Conservation (phyloP, 164 flowering plant genomes). For the Vitis cinerea region DNA sequence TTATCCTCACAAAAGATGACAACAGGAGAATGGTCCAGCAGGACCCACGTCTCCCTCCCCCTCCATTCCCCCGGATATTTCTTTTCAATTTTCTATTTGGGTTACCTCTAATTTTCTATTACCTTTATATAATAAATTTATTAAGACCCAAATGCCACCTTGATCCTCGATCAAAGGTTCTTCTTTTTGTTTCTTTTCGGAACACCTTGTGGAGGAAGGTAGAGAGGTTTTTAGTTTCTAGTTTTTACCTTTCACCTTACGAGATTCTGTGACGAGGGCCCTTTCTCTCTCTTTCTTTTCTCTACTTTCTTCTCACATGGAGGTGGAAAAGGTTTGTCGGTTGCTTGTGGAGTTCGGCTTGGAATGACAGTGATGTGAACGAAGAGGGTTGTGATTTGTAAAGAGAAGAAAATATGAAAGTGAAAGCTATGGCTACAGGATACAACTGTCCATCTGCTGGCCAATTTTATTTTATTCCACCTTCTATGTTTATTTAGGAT, state of each 20-base stretch:
- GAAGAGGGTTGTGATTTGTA: not conserved
- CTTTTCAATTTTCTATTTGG: conserved; percentile 18
- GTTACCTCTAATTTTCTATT: not conserved
- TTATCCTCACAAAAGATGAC: conserved; percentile 39
- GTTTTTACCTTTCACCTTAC: not conserved
- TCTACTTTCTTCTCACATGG: too few species aligned
- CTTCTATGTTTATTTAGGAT: too few species aligned
- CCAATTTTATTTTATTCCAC: not conserved
- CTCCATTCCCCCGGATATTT: conserved; percentile 19
- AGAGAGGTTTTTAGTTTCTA: not conserved
- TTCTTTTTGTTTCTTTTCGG: not conserved
- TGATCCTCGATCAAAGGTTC: not conserved
- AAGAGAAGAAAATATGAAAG: not conserved
- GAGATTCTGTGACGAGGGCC: conserved; percentile 2
- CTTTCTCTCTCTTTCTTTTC: too few species aligned
- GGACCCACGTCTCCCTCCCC: conserved; percentile 25
- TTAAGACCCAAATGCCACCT: not conserved
- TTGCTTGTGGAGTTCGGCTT: conserved; percentile 27
- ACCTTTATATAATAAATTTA: too few species aligned
- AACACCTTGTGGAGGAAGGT: not conserved
- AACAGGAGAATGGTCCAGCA: conserved; percentile 20
- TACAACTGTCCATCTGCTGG: conserved; percentile 12
- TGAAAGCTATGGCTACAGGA: conserved; percentile 7
- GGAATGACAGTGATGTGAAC: conserved; percentile 12
- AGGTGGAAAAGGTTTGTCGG: conserved; percentile 9